Evolutionary conservation across 371 early-diverging fungal genomes (phyloP).

Genomic region (Cladochytrium tenue): DNA sequence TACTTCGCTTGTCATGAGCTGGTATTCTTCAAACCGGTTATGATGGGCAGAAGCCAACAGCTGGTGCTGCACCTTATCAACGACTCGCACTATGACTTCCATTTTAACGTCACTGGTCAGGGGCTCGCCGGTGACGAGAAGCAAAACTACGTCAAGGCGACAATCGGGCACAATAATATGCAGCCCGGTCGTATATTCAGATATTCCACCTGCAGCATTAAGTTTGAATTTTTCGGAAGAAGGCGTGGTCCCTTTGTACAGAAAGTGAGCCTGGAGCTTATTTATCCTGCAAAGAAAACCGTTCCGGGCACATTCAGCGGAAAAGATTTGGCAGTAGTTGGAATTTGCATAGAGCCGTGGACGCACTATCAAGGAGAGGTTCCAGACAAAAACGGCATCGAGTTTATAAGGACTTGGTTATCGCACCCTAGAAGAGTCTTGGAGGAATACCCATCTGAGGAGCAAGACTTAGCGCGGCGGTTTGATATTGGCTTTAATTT

Average conservation of each 20-base stretch:
- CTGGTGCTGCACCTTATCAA: constrained; percentile 41
- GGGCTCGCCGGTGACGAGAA: constrained; percentile 8
- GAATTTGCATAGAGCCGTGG: constrained; percentile 56
- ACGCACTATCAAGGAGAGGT: constrained; percentile 32
- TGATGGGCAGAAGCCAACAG: constrained; percentile 25
- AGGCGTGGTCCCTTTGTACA: constrained; percentile 45
- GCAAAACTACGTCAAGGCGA: constrained; percentile 17
- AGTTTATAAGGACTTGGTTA: constrained; percentile 53
- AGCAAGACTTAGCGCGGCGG: constrained; percentile 27
- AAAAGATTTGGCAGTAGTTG: constrained; percentile 37
- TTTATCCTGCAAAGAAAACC: constrained; percentile 23
- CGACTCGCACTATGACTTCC: constrained; percentile 49
- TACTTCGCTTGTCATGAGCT: constrained; percentile 42
- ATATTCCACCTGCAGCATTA: constrained; percentile 28
- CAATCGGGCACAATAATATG: constrained; percentile 27
- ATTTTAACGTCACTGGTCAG: constrained; percentile 27
- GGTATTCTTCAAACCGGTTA: constrained; percentile 50
- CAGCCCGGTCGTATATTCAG: neutral
- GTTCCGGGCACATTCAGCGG: constrained; percentile 32
- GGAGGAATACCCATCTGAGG: constrained; percentile 43
- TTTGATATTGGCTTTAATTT: constrained; percentile 29
- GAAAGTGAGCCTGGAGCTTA: constrained; percentile 28
- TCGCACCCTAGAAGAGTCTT: constrained; percentile 47
- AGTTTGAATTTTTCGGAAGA: constrained; percentile 41
- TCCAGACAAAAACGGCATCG: constrained; percentile 50